Percentiles rank a stretch among this genome's conserved stretches.
phyloP scores from a whole-genome alignment of 1,284 basidiomycete genomes.

The Fomitiporia mediterranea region DNA sequence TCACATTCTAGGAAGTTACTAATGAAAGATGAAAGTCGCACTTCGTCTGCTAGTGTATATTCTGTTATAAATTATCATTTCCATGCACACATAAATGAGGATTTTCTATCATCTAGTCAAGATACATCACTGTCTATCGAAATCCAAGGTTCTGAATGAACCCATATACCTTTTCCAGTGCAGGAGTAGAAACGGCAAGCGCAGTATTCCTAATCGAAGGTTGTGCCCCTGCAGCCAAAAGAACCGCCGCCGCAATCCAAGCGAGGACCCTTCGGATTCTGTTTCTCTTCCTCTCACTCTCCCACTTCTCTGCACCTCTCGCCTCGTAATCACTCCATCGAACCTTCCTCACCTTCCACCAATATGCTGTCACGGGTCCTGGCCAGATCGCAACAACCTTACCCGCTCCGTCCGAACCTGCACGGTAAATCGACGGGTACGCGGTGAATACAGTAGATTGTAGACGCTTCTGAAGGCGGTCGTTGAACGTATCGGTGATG shows the following conservation, averaged over 20 bases:
- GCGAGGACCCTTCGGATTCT: not conserved
- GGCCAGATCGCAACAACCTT: conserved; percentile 29
- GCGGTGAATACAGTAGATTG: conserved; percentile 24
- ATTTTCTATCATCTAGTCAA: no score
- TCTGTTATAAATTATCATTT: no score
- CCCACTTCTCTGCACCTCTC: conserved; percentile 29
- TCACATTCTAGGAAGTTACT: no score
- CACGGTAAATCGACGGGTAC: conserved; percentile 29
- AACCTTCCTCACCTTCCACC: conserved; percentile 29
- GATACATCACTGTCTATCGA: no score
- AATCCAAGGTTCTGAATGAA: no score
- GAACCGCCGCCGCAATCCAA: not conserved
- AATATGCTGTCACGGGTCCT: conserved; percentile 28
- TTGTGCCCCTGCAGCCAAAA: not conserved
- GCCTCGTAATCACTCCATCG: conserved; percentile 27
- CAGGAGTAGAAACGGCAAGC: not conserved
- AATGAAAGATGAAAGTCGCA: no score
- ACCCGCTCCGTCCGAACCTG: conserved; percentile 19
- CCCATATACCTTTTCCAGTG: not conserved
- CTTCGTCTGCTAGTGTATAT: no score
- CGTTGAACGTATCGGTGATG: conserved; percentile 29
- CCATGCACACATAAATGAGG: no score
- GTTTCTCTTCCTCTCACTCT: conserved; percentile 7
- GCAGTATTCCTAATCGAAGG: not conserved
- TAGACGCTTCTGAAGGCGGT: conserved; percentile 24